phyloP scores from a whole-genome alignment of 1,284 basidiomycete genomes.

The Somion occarium region DNA sequence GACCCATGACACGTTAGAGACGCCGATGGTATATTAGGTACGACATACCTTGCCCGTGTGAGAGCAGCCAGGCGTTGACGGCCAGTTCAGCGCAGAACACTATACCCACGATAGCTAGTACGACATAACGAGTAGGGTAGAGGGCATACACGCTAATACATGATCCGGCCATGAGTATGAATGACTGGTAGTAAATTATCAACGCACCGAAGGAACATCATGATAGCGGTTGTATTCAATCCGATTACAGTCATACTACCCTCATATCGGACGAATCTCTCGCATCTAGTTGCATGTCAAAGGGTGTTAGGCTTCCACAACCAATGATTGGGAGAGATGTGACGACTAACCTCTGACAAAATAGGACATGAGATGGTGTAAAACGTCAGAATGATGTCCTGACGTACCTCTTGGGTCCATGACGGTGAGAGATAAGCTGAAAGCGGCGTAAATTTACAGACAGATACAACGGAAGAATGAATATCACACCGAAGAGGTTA shows the following conservation, averaged over 20 bases:
- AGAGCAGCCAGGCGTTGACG: slow-evolving; percentile 46
- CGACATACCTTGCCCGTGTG: slow-evolving; percentile 16
- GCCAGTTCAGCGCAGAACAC: slow-evolving; percentile 37
- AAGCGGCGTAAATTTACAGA: too few species aligned
- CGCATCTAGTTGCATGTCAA: slow-evolving; percentile 32
- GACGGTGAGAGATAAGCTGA: slow-evolving; percentile 40
- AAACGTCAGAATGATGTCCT: background rate
- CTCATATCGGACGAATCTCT: slow-evolving; percentile 45
- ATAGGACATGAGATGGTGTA: background rate
- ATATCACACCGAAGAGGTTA: slow-evolving; percentile 39
- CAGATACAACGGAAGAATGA: background rate
- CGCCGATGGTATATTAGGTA: background rate
- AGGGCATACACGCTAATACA: slow-evolving; percentile 38
- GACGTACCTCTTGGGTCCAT: slow-evolving; percentile 36
- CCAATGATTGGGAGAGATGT: slow-evolving; percentile 8
- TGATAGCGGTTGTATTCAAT: slow-evolving; percentile 42
- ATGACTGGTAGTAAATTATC: too few species aligned
- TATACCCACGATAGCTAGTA: slow-evolving; percentile 32
- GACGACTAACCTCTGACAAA: background rate
- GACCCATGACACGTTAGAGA: background rate
- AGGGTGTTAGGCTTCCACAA: background rate
- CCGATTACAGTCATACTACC: slow-evolving; percentile 45
- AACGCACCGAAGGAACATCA: slow-evolving; percentile 51
- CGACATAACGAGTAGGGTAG: slow-evolving; percentile 32
- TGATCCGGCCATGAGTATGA: background rate